Evolutionary conservation across 306 rosid genomes (phyloP), one percentile per base, ranked within the genome.

Genomic region (Aeschynomene evenia): DNA sequence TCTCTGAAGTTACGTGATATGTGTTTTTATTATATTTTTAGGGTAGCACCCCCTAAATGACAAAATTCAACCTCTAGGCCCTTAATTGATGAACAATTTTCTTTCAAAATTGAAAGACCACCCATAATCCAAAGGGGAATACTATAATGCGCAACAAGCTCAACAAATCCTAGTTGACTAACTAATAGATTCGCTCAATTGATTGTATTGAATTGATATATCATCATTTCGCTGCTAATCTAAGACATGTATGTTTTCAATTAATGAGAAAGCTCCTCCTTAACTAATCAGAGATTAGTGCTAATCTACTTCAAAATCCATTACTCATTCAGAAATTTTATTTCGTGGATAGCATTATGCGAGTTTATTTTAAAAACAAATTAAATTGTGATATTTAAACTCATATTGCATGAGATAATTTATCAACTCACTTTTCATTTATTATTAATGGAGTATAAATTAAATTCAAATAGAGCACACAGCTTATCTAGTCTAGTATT

Each of bases 41-140:
- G 48, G 15, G 66, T 22, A 60, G 63, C n/a, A n/a, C 62, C 64
- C 68, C 36, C 53, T 43, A 68, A 34, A 39, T 24, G 74, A 46
- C 70, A 67, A 67, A 58, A 57, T 20, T 74, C 59, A 74, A 74
- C 19, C 39, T 22, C 29, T 57, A 37, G 74, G 68, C 62, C 22
- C 68, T 59, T 48, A 49, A 52, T 64, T 65, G 18, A 49, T 48
- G 33, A 54, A 12, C 45, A 53, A 1, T 57, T 55, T 46, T 45
- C 54, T 66, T n/a, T 46, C 39, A 74, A 75, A 68, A 45, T 49
- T 61, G 71, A 56, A 68, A 68, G 49, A 40, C 20, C 26, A 68
- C 26, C 26, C 49, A 49, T 50, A 34, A 43, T 31, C 18, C 29
- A 71, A 43, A 54, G 40, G 4, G 39, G 48, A 61, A 72, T n/a